These are phyloP conservation scores for Boletellus ananas DNA, from an alignment of 768 basidiomycete genomes.

Conservation along the genomic window DNA sequence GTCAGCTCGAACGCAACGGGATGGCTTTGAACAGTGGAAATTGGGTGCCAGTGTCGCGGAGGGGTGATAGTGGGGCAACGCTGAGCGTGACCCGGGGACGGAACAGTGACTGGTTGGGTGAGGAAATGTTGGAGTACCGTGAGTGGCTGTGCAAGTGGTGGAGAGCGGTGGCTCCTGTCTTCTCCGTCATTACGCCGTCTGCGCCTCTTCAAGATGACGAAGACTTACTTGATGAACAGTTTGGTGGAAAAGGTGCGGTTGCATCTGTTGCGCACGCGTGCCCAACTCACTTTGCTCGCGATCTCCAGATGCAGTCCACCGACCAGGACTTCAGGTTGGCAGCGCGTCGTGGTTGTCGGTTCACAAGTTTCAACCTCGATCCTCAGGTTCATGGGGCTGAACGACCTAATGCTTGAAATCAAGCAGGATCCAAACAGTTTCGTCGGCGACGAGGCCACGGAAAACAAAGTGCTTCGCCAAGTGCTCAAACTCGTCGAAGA, in stretches of 20 bases:
- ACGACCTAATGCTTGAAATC: slow-evolving; percentile 89
- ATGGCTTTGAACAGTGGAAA: too few relatives aligned
- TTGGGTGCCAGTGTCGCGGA: too few relatives aligned
- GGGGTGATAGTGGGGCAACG: too few relatives aligned
- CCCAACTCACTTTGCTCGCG: slow-evolving; percentile 1
- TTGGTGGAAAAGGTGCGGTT: slow-evolving; percentile 70
- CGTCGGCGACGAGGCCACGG: slow-evolving; percentile 78
- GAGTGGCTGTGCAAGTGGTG: slow-evolving; percentile 1
- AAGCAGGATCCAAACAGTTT: slow-evolving; percentile 72
- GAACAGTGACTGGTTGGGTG: too few relatives aligned
- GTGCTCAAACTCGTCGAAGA: slow-evolving; percentile 88
- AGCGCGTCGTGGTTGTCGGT: slow-evolving; percentile 16
- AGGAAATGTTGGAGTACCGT: too few relatives aligned
- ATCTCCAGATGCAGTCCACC: slow-evolving; percentile 74
- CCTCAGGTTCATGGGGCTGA: slow-evolving; percentile 93
- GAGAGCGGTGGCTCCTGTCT: slow-evolving; percentile 23
- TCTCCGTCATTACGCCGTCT: background rate
- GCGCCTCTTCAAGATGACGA: slow-evolving; percentile 58
- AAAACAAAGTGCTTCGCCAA: slow-evolving; percentile 79
- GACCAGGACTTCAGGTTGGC: slow-evolving; percentile 86
- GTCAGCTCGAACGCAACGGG: too few relatives aligned
- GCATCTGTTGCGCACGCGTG: background rate
- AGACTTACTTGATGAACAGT: slow-evolving; percentile 80
- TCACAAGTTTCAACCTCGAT: slow-evolving; percentile 9
- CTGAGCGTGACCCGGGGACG: too few relatives aligned